These are phyloP conservation scores for Monocercomonoides exilis DNA, from an alignment of 78 protist genomes.

Conservation along the genomic window DNA sequence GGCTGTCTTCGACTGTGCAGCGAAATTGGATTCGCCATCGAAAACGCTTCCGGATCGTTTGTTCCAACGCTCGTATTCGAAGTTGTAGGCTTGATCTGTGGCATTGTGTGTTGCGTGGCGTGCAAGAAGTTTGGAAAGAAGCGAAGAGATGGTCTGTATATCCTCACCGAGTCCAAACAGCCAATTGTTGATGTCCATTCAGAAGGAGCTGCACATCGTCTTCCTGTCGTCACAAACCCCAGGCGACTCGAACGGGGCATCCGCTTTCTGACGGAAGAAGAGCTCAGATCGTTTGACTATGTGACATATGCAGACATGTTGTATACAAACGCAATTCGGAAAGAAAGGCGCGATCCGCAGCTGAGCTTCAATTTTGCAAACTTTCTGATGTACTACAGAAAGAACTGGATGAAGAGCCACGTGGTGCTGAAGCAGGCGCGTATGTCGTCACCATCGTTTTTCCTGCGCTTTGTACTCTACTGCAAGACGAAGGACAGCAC, in stretches of 20 bases:
- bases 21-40: no score
- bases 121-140: no score
- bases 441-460: background rate
- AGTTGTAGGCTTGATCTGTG: no score
- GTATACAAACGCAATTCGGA: background rate
- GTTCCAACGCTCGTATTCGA: no score
- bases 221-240: background rate
- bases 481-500: background rate
- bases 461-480: background rate
- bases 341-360: background rate
- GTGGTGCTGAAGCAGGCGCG: background rate
- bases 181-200: no score
- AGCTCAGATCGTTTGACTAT: background rate
- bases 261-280: background rate
- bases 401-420: background rate
- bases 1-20: background rate
- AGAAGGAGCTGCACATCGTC: no score
- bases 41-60: no score
- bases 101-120: no score
- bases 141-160: no score
- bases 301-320: background rate
- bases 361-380: background rate
- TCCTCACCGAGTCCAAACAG: no score
- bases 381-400: background rate
- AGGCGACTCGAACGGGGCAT: background rate